Evolutionary conservation across 2,329 filamentous ascomycete species (phyloP), one percentile per base, ranked within the genome.

Genomic region (Aureobasidium subglaciale): DNA sequence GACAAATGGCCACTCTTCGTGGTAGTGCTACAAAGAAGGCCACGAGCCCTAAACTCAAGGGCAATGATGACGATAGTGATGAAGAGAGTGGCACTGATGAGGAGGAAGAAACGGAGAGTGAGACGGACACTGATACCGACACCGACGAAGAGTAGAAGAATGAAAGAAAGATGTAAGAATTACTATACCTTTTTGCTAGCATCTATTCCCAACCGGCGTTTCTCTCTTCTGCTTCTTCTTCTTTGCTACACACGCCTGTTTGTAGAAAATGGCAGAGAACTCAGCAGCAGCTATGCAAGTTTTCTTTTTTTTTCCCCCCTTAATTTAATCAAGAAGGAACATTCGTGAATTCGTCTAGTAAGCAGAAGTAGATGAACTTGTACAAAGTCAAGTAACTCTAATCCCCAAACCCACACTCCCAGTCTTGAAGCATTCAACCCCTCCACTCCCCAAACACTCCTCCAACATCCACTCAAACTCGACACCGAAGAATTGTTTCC

Each of bases 371-470:
- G n/a, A n/a, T n/a, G n/a, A n/a, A n/a, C n/a, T n/a, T n/a, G 8
- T n/a, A n/a, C n/a, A n/a, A n/a, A n/a, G n/a, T 56, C 53, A 57
- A 24, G 48, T 54, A 10, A 50, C 61, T 54, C 73, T 65, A 1
- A 88, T 78, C 10, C 82, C 87, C 58, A 79, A 75, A 1, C 87
- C 87, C n/a, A 90, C 85, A 63, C 82, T 86, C 13, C 84, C 77
- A 11, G 87, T 90, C 64, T 88, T 81, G 67, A 91, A 91, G 13
- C 88, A 71, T 69, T 91, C 87, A 4, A 90, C 78, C 15, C 85
- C 65, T 1, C 87, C 87, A 25, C 83, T 75, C 0, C 86, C 87
- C 22, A 88, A 75, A 40, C 85, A 86, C 67, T 90, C 86, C 37
- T 80, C 83, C 38, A 90, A 66, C 15, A 87, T 75, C 84, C 85